These are phyloP conservation scores for Dryadomyces sulphureus DNA, from an alignment of 2,329 filamentous ascomycete genomes.

Conservation along the genomic window DNA sequence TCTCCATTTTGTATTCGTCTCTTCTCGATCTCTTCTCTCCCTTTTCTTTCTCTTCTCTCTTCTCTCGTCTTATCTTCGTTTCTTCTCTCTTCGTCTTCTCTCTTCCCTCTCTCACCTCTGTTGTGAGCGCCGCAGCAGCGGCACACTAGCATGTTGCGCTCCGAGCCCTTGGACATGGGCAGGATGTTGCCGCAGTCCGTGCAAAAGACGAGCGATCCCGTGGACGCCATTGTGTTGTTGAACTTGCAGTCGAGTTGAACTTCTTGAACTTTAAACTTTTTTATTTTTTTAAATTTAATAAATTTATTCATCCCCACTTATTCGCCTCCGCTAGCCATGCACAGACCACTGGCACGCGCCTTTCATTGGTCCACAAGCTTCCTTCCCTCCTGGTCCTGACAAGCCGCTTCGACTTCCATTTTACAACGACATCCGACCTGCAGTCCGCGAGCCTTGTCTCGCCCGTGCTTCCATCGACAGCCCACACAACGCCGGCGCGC, in stretches of 20 bases:
- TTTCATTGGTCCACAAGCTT: not conserved
- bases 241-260: not conserved
- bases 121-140: constrained; percentile 77
- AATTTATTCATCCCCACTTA: not conserved
- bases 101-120: constrained; percentile 40
- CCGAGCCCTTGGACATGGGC: constrained; percentile 65
- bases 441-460: not conserved
- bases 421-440: not conserved
- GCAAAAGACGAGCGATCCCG: constrained; percentile 87
- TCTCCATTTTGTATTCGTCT: too few species aligned
- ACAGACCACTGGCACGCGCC: not conserved
- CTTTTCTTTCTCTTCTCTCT: not conserved
- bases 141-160: constrained; percentile 63
- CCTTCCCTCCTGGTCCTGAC: not conserved
- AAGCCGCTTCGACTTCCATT: not conserved
- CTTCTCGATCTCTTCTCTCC: too few species aligned
- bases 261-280: not conserved
- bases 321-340: not conserved
- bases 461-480: not conserved
- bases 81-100: not conserved
- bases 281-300: constrained; percentile 5
- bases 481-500: not conserved
- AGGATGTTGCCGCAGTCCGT: constrained; percentile 83
- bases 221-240: constrained; percentile 59
- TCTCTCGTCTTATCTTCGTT: not conserved